A percentile compares a stretch with the other conserved stretches of the same genome.
These are phyloP conservation scores for Cyberlindnera maritima DNA, from an alignment of 805 yeast genomes.

Conservation along the genomic window DNA sequence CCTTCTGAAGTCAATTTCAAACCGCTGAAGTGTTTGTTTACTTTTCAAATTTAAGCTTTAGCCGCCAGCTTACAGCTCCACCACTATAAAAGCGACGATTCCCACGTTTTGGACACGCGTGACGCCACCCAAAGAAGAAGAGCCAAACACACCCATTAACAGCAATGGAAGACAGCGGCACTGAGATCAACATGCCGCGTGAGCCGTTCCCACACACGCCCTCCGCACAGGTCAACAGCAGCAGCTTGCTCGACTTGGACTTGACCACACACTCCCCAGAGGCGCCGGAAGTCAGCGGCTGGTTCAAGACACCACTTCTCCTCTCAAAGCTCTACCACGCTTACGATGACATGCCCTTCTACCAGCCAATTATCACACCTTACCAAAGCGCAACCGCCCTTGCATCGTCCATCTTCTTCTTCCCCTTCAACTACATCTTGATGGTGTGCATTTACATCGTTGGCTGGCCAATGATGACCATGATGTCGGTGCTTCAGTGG, in stretches of 20 bases:
- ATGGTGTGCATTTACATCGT: neutral
- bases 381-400: neutral
- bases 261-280: neutral
- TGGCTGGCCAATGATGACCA: slow-evolving; percentile 1
- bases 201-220: too few species aligned
- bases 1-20: too few species aligned
- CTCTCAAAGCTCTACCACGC: neutral
- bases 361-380: neutral
- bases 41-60: neutral
- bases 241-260: too few species aligned
- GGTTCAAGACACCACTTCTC: neutral
- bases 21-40: too few species aligned
- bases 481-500: neutral
- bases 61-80: neutral
- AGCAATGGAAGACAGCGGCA: neutral
- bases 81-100: neutral
- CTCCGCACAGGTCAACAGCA: too few species aligned
- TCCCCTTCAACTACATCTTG: slow-evolving; percentile 9
- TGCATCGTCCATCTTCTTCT: neutral
- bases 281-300: neutral
- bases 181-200: neutral
- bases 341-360: slow-evolving; percentile 1
- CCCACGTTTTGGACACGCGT: neutral
- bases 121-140: neutral
- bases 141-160: too few species aligned